Base-by-base conservation (phyloP, 176 grass and related monocot species). In the Triticum dicoccoides region DNA sequence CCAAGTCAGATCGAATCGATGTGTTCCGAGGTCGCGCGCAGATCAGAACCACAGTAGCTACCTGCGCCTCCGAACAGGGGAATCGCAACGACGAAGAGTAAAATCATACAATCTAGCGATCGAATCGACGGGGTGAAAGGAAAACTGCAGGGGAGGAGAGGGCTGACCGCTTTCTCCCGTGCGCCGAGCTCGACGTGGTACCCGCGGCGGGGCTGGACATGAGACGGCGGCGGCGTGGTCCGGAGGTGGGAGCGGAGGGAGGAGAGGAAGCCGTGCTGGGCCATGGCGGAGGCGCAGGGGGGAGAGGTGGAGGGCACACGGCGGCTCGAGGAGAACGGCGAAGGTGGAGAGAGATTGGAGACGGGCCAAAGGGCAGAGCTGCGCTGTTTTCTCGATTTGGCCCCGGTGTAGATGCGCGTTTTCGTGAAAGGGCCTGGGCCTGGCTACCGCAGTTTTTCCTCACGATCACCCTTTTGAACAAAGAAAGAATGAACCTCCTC, bases 151-250 rank as follows among this genome's bases (percentile, higher is more conserved):
- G 62, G 23, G 65, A 32, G 42, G 12, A 29, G 59, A 62, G 38
- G 21, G 54, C 91, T 86, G 20, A 95, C 94, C 84, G 91, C 87
- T 83, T 93, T 95, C 82, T 95, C 94, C 84, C 94, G 91, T 73
- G 87, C 89, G 76, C 94, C 89, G 78, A 95, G 94, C 24, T 93
- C 94, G 73, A 93, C 85, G 85, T 95, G 94, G 88, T 93, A 93
- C 5, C 91, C 82, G 11, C 94, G 94, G 51, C 74, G 80, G n/a
- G 91, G 78, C 65, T 88, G 87, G 35, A 67, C 8, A 37, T 47
- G 87, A 9, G 82, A 21, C 8, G 71, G 41, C 65, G 66, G 30
- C 65, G 45, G 56, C 86, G 78, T 61, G 11, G 86, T 30, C 12
- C 79, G 69, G 82, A 86, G 82, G 79, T 82, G 64, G 59, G 80